phyloP scores from a whole-genome alignment of 2,329 filamentous ascomycete species.

The Plenodomus tracheiphilus region DNA sequence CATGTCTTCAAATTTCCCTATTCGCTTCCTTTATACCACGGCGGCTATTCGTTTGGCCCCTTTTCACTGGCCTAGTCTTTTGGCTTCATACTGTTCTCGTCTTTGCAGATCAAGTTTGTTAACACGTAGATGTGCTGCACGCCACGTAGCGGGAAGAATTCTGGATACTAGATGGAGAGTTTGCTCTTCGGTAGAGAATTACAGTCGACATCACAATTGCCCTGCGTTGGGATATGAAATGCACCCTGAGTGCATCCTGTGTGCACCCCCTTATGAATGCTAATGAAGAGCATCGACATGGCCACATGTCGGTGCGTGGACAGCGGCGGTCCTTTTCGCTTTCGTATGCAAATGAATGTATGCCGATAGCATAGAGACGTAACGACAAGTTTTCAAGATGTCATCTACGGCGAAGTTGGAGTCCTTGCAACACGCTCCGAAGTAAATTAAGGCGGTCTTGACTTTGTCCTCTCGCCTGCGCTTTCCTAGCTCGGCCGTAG shows the following conservation, averaged over 20 bases:
- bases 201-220: background rate
- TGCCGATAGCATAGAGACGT: background rate
- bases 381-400: too few relatives aligned
- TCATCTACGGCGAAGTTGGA: background rate
- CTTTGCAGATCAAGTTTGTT: background rate
- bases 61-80: background rate
- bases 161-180: background rate
- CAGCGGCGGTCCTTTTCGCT: too few relatives aligned
- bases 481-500: too few relatives aligned
- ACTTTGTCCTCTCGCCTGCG: too few relatives aligned
- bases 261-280: too few relatives aligned
- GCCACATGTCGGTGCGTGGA: too few relatives aligned
- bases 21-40: background rate
- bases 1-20: background rate
- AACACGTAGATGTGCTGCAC: background rate
- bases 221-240: background rate
- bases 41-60: background rate
- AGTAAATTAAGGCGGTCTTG: background rate
- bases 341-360: too few relatives aligned
- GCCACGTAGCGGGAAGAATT: background rate
- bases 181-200: background rate
- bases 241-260: too few relatives aligned
- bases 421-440: background rate
- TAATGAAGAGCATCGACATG: too few relatives aligned
- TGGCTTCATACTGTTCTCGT: background rate